Conservation (phyloP, 2,329 filamentous ascomycete species). For the Pseudogymnoascus sp. region DNA sequence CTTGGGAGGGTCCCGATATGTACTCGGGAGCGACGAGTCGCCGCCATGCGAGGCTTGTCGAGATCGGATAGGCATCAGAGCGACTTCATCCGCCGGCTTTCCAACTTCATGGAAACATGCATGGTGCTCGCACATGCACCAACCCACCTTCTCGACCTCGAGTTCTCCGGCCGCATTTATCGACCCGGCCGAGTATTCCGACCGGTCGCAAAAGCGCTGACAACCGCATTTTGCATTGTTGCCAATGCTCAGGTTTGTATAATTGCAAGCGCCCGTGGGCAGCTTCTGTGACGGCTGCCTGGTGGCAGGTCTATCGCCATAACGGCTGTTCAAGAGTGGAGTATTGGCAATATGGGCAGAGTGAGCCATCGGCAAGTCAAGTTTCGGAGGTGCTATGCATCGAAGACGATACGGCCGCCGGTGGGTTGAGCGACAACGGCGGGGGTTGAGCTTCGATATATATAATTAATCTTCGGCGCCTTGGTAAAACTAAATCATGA, state of each 20-base stretch:
- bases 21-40: conserved; percentile 1
- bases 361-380: conserved; percentile 24
- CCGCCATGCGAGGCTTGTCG: not conserved
- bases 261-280: conserved; percentile 47
- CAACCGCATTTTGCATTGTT: conserved; percentile 43
- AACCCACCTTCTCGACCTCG: conserved; percentile 13
- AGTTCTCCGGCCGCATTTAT: not conserved
- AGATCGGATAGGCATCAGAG: not conserved
- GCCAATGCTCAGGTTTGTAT: conserved; percentile 39
- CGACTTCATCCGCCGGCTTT: not conserved
- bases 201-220: conserved; percentile 44
- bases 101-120: conserved; percentile 44
- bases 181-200: conserved; percentile 12
- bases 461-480: not conserved
- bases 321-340: conserved; percentile 23
- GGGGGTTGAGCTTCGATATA: not conserved
- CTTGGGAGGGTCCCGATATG: not conserved
- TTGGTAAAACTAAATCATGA: conserved; percentile 2
- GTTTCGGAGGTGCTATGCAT: not conserved
- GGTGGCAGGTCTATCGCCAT: conserved; percentile 16
- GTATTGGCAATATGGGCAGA: conserved; percentile 23
- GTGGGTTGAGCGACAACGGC: not conserved
- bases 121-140: conserved; percentile 50
- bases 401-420: not conserved
- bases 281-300: conserved; percentile 17